phyloP scores from a whole-genome alignment of 2,329 filamentous ascomycete species.

The Nothophoma quercina region DNA sequence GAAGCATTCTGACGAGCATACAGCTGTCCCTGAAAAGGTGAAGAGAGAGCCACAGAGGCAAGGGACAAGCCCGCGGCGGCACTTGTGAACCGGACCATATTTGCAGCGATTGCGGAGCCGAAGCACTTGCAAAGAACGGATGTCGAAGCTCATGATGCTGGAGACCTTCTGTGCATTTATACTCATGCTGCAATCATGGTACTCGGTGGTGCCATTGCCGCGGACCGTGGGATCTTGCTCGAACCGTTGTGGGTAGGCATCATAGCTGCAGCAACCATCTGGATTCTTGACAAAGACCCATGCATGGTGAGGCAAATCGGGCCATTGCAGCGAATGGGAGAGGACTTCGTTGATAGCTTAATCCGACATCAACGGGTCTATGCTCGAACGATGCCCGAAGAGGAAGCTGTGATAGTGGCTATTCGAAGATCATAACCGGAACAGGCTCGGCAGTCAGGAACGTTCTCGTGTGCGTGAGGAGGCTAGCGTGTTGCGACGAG shows the following conservation, averaged over 20 bases:
- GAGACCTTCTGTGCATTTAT: slow-evolving; percentile 17
- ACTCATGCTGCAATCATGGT: slow-evolving; percentile 9
- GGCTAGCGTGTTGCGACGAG: background rate
- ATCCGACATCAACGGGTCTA: slow-evolving; percentile 14
- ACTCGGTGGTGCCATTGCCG: slow-evolving; percentile 7
- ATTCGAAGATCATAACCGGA: slow-evolving; percentile 11
- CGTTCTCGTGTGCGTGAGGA: background rate
- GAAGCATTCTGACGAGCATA: slow-evolving; percentile 39
- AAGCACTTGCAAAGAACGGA: slow-evolving; percentile 11
- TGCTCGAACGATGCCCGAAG: slow-evolving; percentile 16
- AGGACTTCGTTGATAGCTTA: slow-evolving; percentile 14
- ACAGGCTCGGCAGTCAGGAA: background rate
- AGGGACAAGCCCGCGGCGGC: slow-evolving; percentile 35
- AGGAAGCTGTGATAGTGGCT: slow-evolving; percentile 19
- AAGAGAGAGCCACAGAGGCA: slow-evolving; percentile 36
- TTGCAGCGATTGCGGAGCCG: background rate
- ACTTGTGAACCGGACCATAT: slow-evolving; percentile 36
- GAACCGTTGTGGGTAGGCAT: slow-evolving; percentile 21
- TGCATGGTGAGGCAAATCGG: slow-evolving; percentile 19
- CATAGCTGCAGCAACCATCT: slow-evolving; percentile 25
- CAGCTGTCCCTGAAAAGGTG: slow-evolving; percentile 32
- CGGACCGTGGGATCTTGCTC: slow-evolving; percentile 12
- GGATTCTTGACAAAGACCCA: slow-evolving; percentile 11
- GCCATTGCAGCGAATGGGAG: slow-evolving; percentile 23
- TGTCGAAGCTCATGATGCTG: background rate